Base-by-base conservation (phyloP, 176 grass and related monocot genomes). In the Tuctoria greenei region DNA sequence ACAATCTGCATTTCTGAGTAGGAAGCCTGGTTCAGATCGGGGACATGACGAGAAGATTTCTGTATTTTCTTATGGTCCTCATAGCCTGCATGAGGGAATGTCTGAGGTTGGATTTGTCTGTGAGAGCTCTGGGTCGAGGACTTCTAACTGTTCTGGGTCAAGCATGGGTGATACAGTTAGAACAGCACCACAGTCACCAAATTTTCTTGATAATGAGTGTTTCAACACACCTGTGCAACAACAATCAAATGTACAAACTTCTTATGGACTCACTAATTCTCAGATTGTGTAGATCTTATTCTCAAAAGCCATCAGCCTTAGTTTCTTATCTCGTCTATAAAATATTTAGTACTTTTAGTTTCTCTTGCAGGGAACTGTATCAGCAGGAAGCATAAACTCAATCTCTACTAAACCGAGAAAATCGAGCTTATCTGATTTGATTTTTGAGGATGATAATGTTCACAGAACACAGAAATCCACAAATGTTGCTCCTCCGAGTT, bases 1-100 rank as follows among this genome's bases (percentile, higher is more conserved):
- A 71, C 84, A 89, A 69, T 71, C 86, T 34, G 75, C 60, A 24
- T 75, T 79, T 70, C 63, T 97, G 44, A 91, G 74, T 86, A 97
- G 88, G 81, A 93, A 88, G 75, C 88, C 91, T 88, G 91, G 91
- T 67, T 97, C 94, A 85, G 91, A 97, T 74, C 72, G 75, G 35
- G 91, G 88, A 18, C 76, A 64, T 43, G 79, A 91, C 38, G 88
- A 86, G 35, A 97, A 97, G 72, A 79, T 91, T 44, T 84, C 86
- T 83, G 86, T 67, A 55, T 91, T 86, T 76, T 27, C 75, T 71
- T 87, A 82, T 81, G 80, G 66, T 79, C 73, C 94, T 60, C 78
- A 67, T 27, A 86, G 75, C 75, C 75, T 89, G 42, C 88, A 67
- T 81, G 84, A 91, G 54, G 85, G 82, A 67, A 84, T 77, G 71